A percentile compares a stretch with the other conserved stretches of the same genome.
Conservation (phyloP, 2,329 filamentous ascomycete genomes). For the Trichophyton verrucosum region DNA sequence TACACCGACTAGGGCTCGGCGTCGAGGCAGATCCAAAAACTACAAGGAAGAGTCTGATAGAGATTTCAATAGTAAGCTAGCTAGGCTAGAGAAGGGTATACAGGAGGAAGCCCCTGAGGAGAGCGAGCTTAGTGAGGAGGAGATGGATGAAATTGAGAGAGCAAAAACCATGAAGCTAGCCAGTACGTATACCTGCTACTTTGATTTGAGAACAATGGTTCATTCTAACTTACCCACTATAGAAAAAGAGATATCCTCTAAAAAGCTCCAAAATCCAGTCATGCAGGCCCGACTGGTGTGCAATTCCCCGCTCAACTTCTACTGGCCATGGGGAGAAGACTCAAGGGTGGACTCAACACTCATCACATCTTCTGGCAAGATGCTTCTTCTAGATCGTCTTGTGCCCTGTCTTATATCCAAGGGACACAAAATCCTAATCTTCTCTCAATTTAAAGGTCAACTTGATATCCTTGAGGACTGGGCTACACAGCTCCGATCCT, state of each 20-base stretch:
- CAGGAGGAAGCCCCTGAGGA: conserved; percentile 45
- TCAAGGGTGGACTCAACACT: conserved; percentile 61
- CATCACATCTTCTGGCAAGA: conserved; percentile 82
- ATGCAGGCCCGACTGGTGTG: conserved; percentile 87
- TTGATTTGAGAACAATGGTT: neutral
- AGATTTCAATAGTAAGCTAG: conserved; percentile 62
- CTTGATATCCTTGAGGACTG: conserved; percentile 86
- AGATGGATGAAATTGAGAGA: conserved; percentile 51
- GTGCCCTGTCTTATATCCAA: conserved; percentile 60
- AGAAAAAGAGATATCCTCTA: conserved; percentile 75
- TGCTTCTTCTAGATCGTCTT: conserved; percentile 82
- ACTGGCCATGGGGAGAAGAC: conserved; percentile 67
- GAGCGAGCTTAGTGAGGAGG: conserved; percentile 32
- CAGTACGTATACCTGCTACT: conserved; percentile 40
- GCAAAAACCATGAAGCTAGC: conserved; percentile 61
- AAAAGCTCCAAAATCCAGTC: conserved; percentile 85
- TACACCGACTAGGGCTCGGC: conserved; percentile 50
- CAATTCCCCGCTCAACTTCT: conserved; percentile 93
- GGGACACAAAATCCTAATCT: conserved; percentile 85
- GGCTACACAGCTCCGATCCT: conserved; percentile 60
- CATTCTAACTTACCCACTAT: conserved; percentile 20
- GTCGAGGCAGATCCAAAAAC: conserved; percentile 43
- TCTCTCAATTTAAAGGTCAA: conserved; percentile 92
- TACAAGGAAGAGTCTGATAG: conserved; percentile 66
- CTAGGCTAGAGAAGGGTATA: conserved; percentile 38